Percentiles rank a stretch among this genome's conserved stretches.
These are phyloP conservation scores for Trichoderma citrinoviride DNA, from an alignment of 2,329 filamentous ascomycete species.

Conservation along the genomic window DNA sequence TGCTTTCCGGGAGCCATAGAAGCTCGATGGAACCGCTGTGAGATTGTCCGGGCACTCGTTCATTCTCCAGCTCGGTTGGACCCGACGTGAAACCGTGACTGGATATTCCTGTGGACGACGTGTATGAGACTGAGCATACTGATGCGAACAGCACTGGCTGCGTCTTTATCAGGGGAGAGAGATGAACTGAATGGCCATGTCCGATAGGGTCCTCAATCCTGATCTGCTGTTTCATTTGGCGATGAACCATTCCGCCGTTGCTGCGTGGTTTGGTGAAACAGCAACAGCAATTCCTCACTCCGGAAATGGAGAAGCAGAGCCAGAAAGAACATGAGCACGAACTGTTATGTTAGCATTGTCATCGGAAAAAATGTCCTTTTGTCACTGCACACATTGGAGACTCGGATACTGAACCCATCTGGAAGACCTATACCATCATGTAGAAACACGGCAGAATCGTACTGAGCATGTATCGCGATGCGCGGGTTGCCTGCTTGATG, in stretches of 20 bases:
- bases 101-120: neutral
- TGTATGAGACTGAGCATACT: neutral
- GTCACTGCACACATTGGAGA: neutral
- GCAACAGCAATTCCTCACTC: neutral
- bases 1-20: neutral
- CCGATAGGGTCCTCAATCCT: neutral
- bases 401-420: neutral
- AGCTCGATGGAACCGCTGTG: neutral
- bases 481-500: neutral
- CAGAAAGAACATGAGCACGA: neutral
- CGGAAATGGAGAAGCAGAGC: neutral
- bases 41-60: neutral
- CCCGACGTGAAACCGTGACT: neutral
- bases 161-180: neutral
- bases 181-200: neutral
- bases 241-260: neutral
- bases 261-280: neutral
- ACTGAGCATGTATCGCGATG: neutral
- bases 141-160: constrained; percentile 11
- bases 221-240: neutral
- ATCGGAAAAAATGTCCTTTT: neutral
- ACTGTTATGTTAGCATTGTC: neutral
- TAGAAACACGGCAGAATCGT: neutral
- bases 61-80: neutral
- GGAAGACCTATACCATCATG: neutral